phyloP scores from a whole-genome alignment of 2,329 filamentous ascomycete genomes.

The Coleophoma crateriformis region DNA sequence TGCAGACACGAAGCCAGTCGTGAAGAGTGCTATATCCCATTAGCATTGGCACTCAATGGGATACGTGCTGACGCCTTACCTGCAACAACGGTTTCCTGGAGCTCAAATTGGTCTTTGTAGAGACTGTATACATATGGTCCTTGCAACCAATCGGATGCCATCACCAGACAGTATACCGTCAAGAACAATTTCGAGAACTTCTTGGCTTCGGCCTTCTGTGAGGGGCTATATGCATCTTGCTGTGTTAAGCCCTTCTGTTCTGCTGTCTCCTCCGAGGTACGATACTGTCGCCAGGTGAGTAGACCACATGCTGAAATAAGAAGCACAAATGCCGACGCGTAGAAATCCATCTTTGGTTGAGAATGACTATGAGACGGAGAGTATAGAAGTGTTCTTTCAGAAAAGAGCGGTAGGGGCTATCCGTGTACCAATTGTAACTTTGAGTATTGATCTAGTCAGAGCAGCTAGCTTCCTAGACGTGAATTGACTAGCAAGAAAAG shows the following conservation, averaged over 20 bases:
- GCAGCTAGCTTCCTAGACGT: too few relatives aligned
- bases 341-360: constrained; percentile 17
- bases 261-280: constrained; percentile 6
- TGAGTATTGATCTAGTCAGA: too few relatives aligned
- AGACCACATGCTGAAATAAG: constrained; percentile 19
- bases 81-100: constrained; percentile 22
- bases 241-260: constrained; percentile 12
- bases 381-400: not conserved
- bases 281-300: constrained; percentile 22
- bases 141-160: constrained; percentile 47
- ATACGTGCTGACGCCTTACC: not conserved
- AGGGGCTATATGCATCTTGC: constrained; percentile 10
- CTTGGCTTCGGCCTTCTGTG: constrained; percentile 19
- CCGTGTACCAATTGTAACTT: not conserved
- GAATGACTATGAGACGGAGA: not conserved
- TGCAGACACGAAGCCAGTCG: constrained; percentile 25
- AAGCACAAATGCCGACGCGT: constrained; percentile 17
- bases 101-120: constrained; percentile 25
- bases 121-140: constrained; percentile 28
- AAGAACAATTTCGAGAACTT: constrained; percentile 28
- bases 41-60: not conserved
- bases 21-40: constrained; percentile 17
- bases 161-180: constrained; percentile 40
- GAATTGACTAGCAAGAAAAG: too few relatives aligned
- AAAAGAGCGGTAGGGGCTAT: not conserved